phyloP scores from a whole-genome alignment of 345 rosid genomes.

The Hypericum perforatum region DNA sequence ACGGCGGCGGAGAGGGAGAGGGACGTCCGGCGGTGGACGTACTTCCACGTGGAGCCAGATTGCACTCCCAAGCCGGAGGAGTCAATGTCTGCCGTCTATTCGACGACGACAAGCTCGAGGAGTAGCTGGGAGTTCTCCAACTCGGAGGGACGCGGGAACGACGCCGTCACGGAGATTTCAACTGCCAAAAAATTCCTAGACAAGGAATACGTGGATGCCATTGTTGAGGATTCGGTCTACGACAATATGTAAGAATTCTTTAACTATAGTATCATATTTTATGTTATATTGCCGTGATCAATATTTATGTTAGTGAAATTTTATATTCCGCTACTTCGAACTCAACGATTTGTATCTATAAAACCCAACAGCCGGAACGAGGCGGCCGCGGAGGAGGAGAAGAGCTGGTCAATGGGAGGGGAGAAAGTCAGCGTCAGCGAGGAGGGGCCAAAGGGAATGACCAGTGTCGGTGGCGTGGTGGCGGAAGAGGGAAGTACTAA shows the following conservation, averaged over 20 bases:
- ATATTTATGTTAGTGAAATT: too few relatives aligned
- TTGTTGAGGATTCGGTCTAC: too few relatives aligned
- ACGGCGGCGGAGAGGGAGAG: slow-evolving; percentile 3
- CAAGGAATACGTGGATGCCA: too few relatives aligned
- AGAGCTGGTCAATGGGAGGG: slow-evolving; percentile 1
- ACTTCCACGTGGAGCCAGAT: slow-evolving; percentile 31
- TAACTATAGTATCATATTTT: too few relatives aligned
- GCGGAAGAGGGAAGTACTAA: slow-evolving; percentile 35
- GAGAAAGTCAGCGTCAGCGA: slow-evolving; percentile 22
- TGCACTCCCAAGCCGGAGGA: slow-evolving; percentile 26
- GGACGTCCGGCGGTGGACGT: slow-evolving; percentile 41
- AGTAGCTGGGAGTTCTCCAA: slow-evolving; percentile 25
- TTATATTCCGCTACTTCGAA: too few relatives aligned
- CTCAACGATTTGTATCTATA: too few relatives aligned
- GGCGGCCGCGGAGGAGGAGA: slow-evolving; percentile 18
- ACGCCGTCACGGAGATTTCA: slow-evolving; percentile 23
- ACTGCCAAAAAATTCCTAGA: too few relatives aligned
- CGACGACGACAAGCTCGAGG: slow-evolving; percentile 20
- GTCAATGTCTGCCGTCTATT: not conserved
- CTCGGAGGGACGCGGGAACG: slow-evolving; percentile 27
- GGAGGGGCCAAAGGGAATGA: slow-evolving; percentile 36
- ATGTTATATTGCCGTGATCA: too few relatives aligned
- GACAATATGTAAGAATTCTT: too few relatives aligned
- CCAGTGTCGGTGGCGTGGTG: slow-evolving; percentile 30
- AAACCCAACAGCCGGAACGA: slow-evolving; percentile 29